These are phyloP conservation scores for Lojkania enalia DNA, from an alignment of 2,329 filamentous ascomycete species.

Conservation along the genomic window DNA sequence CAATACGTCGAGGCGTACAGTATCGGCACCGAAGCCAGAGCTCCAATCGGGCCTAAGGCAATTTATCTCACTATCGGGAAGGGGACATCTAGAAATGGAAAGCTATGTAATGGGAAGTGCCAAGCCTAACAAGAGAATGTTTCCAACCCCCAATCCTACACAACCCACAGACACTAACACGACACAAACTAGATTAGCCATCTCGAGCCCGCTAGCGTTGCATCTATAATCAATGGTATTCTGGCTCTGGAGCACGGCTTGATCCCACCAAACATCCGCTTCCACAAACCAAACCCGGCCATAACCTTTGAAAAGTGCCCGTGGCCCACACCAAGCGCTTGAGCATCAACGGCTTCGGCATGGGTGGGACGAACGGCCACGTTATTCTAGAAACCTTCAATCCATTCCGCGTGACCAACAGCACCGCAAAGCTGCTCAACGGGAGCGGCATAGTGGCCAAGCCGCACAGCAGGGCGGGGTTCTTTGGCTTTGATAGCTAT, in stretches of 20 bases:
- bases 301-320: conserved; percentile 8
- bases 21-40: conserved; percentile 56
- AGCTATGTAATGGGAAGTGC: conserved; percentile 16
- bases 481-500: too few relatives aligned
- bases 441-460: too few relatives aligned
- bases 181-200: too few relatives aligned
- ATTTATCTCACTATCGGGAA: conserved; percentile 7
- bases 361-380: conserved; percentile 21
- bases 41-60: conserved; percentile 17
- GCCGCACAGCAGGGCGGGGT: too few relatives aligned
- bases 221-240: conserved; percentile 45
- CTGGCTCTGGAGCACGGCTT: conserved; percentile 44
- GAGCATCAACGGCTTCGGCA: conserved; percentile 18
- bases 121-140: conserved; percentile 47
- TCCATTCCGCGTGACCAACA: too few relatives aligned
- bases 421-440: too few relatives aligned
- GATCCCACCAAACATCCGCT: conserved; percentile 33
- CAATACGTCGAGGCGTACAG: conserved; percentile 50
- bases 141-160: too few relatives aligned
- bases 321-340: conserved; percentile 1
- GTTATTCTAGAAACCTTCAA: too few relatives aligned
- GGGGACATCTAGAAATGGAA: background rate
- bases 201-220: conserved; percentile 45
- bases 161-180: too few relatives aligned
- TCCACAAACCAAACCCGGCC: conserved; percentile 15